phyloP scores from a whole-genome alignment of 2,329 filamentous ascomycete species.

The Pyrenophora graminea region DNA sequence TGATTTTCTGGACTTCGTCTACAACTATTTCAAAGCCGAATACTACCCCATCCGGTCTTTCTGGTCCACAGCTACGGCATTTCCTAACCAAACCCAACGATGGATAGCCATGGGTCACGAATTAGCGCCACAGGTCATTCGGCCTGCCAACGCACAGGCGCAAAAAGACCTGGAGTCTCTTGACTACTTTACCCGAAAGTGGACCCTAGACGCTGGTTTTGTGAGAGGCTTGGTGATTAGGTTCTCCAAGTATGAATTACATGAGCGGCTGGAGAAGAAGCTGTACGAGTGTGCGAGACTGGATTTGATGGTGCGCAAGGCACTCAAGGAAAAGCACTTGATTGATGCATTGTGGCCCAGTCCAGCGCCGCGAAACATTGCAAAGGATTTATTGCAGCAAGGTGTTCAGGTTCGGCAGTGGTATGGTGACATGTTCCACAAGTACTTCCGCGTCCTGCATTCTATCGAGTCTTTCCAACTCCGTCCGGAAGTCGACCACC shows the following conservation, averaged over 20 bases:
- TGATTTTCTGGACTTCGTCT: conserved; percentile 44
- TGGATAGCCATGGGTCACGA: conserved; percentile 44
- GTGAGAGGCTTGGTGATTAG: conserved; percentile 39
- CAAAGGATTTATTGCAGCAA: conserved; percentile 36
- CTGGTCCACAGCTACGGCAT: conserved; percentile 42
- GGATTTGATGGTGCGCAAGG: conserved; percentile 45
- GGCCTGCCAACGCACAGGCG: conserved; percentile 44
- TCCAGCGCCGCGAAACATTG: conserved; percentile 32
- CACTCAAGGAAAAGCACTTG: conserved; percentile 45
- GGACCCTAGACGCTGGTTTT: conserved; percentile 39
- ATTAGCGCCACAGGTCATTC: conserved; percentile 30
- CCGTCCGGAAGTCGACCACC: conserved; percentile 37
- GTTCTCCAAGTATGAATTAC: conserved; percentile 42
- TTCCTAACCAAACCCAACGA: conserved; percentile 34
- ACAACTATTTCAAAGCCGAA: conserved; percentile 47
- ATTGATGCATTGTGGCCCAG: conserved; percentile 44
- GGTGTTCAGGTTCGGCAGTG: conserved; percentile 41
- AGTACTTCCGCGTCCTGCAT: conserved; percentile 41
- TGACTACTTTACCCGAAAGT: conserved; percentile 38
- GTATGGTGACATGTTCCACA: conserved; percentile 47
- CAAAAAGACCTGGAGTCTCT: conserved; percentile 44
- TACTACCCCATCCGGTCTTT: conserved; percentile 45
- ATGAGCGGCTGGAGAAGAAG: conserved; percentile 45
- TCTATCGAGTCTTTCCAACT: conserved; percentile 39
- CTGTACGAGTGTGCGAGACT: conserved; percentile 39